These are phyloP conservation scores for Solanum medicagineum DNA, from an alignment of 257 asterid genomes.

Conservation along the genomic window DNA sequence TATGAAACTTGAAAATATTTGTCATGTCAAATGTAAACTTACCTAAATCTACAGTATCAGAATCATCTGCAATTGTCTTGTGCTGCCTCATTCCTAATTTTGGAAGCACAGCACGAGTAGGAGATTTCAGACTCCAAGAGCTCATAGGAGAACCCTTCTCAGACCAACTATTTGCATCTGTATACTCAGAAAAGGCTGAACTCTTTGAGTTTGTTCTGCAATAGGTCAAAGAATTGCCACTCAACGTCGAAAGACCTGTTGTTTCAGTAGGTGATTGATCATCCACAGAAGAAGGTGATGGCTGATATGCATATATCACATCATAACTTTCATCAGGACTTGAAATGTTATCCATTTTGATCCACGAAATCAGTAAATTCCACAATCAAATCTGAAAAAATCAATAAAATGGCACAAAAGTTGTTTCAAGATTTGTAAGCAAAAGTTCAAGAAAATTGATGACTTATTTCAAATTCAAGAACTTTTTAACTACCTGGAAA, in stretches of 20 bases:
- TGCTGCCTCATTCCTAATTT: slow-evolving; percentile 47
- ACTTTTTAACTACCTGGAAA: slow-evolving; percentile 5
- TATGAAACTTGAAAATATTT: not conserved
- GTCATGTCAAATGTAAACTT: not conserved
- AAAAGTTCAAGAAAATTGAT: not conserved
- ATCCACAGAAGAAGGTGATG: slow-evolving; percentile 39
- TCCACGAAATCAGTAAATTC: not conserved
- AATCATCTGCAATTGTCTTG: slow-evolving; percentile 32
- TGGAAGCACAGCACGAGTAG: slow-evolving; percentile 33
- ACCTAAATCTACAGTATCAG: slow-evolving; percentile 46
- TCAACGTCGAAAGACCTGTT: slow-evolving; percentile 25
- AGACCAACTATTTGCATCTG: not conserved
- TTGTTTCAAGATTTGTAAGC: not conserved
- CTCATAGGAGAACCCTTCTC: no score
- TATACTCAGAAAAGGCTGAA: slow-evolving; percentile 46
- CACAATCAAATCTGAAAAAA: not conserved
- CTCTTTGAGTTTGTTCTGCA: slow-evolving; percentile 58
- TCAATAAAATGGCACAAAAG: not conserved
- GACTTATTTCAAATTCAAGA: not conserved
- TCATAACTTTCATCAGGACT: slow-evolving; percentile 44
- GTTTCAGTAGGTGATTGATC: slow-evolving; percentile 44
- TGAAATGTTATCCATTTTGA: slow-evolving; percentile 29
- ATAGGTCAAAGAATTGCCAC: slow-evolving; percentile 50
- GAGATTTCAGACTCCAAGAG: no score
- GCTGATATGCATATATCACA: slow-evolving; percentile 24